Evolutionary conservation across 2,329 filamentous ascomycete genomes (phyloP).

Genomic region (Epicoccum sorghinum): DNA sequence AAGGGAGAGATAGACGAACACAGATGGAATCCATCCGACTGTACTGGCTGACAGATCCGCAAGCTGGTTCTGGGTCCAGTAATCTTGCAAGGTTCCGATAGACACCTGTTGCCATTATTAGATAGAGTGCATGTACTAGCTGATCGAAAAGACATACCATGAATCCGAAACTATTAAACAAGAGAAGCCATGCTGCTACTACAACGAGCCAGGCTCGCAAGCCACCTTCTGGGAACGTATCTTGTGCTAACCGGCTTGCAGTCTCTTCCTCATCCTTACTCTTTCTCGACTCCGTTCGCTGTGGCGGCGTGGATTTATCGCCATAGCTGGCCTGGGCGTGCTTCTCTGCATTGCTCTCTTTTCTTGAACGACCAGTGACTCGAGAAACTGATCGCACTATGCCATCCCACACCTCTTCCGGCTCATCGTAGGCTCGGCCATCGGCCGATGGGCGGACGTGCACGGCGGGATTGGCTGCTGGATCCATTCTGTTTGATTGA

Average conservation of each 20-base stretch:
- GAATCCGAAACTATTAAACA: constrained; percentile 46
- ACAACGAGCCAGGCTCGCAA: constrained; percentile 50
- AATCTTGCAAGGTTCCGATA: constrained; percentile 79
- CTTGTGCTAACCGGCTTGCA: constrained; percentile 30
- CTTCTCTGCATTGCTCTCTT: constrained; percentile 18
- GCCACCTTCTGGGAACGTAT: constrained; percentile 49
- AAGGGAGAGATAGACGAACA: constrained; percentile 85
- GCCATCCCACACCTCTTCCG: constrained; percentile 28
- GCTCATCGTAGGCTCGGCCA: constrained; percentile 12
- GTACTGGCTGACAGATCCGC: constrained; percentile 63
- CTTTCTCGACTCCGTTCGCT: not conserved
- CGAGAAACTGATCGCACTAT: constrained; percentile 27
- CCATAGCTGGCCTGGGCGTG: not conserved
- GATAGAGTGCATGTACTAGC: too few species aligned
- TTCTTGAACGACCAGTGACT: constrained; percentile 28
- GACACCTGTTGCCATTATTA: constrained; percentile 24
- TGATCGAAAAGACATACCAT: constrained; percentile 26
- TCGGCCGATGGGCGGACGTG: constrained; percentile 28
- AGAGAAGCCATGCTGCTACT: constrained; percentile 42
- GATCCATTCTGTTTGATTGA: constrained; percentile 30
- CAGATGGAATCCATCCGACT: constrained; percentile 87
- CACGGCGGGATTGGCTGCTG: constrained; percentile 33
- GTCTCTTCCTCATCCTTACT: constrained; percentile 16
- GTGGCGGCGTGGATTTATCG: constrained; percentile 17
- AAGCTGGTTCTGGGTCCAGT: constrained; percentile 76